A percentile compares a stretch with the other conserved stretches of the same genome.
These are phyloP conservation scores for Tetrahymena borealis DNA, from an alignment of 73 alveolate species.

Conservation along the genomic window DNA sequence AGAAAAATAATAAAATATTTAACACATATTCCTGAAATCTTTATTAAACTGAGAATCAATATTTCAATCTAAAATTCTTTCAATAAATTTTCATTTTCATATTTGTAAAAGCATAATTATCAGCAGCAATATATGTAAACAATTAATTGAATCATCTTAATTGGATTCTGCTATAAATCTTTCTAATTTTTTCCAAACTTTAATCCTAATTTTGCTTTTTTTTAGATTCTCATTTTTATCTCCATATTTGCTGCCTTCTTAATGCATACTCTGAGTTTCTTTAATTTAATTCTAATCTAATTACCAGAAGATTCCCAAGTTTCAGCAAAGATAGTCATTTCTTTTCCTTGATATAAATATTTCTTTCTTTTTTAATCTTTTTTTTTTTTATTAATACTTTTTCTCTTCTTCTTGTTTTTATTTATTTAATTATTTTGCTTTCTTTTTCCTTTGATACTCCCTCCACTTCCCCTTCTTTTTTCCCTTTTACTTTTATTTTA, in stretches of 20 bases:
- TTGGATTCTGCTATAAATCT: too few species aligned
- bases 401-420: background rate
- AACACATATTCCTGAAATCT: slow-evolving; percentile 21
- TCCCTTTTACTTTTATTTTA: background rate
- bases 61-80: too few species aligned
- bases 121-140: too few species aligned
- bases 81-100: too few species aligned
- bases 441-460: background rate
- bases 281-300: background rate
- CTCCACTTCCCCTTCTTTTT: background rate
- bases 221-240: background rate
- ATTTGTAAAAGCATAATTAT: too few species aligned
- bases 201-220: background rate
- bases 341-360: background rate
- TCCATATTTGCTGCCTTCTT: background rate
- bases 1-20: background rate
- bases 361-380: background rate
- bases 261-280: background rate
- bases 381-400: background rate
- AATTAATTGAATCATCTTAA: too few species aligned
- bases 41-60: slow-evolving; percentile 6
- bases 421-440: background rate
- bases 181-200: too few species aligned
- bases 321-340: slow-evolving; percentile 1
- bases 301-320: slow-evolving; percentile 2